A percentile compares a stretch with the other conserved stretches of the same genome.
phyloP scores from a whole-genome alignment of 768 basidiomycete genomes.

The Paxillus ammoniavirescens region DNA sequence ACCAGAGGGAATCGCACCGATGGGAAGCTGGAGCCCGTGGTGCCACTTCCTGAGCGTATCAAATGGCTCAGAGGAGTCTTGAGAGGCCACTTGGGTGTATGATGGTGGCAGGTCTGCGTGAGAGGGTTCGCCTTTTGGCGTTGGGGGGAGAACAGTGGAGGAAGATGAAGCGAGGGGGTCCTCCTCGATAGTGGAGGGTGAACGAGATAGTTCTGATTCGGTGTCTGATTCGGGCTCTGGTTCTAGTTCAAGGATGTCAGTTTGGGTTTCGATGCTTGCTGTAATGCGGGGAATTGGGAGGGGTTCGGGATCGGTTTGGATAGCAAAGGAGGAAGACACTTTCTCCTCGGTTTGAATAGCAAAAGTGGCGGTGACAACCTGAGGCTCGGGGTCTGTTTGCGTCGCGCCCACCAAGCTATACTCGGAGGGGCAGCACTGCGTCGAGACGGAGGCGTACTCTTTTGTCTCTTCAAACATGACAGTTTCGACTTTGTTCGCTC shows the following conservation, averaged over 20 bases:
- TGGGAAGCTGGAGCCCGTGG: conserved; percentile 48
- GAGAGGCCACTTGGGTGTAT: conserved; percentile 56
- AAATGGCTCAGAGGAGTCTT: conserved; percentile 42
- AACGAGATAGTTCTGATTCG: conserved; percentile 35
- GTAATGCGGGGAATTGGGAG: conserved; percentile 28
- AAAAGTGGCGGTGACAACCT: conserved; percentile 43
- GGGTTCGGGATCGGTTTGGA: conserved; percentile 41
- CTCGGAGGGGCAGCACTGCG: conserved; percentile 63
- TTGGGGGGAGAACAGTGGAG: conserved; percentile 69
- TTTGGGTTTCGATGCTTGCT: conserved; percentile 64
- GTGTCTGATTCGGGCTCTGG: conserved; percentile 32
- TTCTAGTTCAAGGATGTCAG: conserved; percentile 43
- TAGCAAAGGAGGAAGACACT: conserved; percentile 22
- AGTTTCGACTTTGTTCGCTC: conserved; percentile 48
- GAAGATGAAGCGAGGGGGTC: conserved; percentile 72
- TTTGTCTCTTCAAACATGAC: conserved; percentile 56
- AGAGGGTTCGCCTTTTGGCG: conserved; percentile 50
- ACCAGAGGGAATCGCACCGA: conserved; percentile 45
- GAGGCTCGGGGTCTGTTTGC: conserved; percentile 65
- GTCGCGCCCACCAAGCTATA: conserved; percentile 45
- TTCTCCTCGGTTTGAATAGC: conserved; percentile 56
- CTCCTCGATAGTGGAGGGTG: conserved; percentile 44
- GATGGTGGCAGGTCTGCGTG: conserved; percentile 66
- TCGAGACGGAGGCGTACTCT: conserved; percentile 73
- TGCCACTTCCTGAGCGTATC: conserved; percentile 74